phyloP scores from a whole-genome alignment of 768 basidiomycete species.

The Phylloporus arenicola region DNA sequence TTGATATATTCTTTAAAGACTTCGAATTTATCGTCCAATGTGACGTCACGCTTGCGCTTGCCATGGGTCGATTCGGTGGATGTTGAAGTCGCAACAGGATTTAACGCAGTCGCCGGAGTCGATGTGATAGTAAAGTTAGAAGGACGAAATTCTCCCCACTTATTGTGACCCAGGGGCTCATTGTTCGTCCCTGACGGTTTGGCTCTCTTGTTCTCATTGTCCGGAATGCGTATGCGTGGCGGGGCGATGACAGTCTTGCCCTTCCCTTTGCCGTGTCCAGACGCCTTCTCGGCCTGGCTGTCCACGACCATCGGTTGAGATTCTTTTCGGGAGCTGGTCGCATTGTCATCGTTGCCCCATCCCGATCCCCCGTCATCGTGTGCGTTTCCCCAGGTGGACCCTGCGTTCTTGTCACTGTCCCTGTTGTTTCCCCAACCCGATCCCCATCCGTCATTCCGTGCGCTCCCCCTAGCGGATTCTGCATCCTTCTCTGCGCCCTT shows the following conservation, averaged over 20 bases:
- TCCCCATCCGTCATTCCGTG: conserved; percentile 2
- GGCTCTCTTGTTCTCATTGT: conserved; percentile 7
- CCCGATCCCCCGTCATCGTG: conserved; percentile 1
- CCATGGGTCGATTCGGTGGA: conserved; percentile 13
- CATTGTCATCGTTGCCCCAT: conserved; percentile 1
- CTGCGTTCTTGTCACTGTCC: neutral
- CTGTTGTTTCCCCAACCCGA: conserved; percentile 2
- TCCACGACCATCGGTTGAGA: conserved; percentile 13
- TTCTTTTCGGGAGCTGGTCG: conserved; percentile 1
- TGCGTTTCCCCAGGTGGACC: neutral
- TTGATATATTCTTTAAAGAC: conserved; percentile 28
- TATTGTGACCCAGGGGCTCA: conserved; percentile 14
- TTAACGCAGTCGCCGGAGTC: conserved; percentile 7
- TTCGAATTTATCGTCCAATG: conserved; percentile 19
- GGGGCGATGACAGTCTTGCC: conserved; percentile 15
- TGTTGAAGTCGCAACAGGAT: conserved; percentile 11
- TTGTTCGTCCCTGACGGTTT: conserved; percentile 24
- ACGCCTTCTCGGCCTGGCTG: neutral
- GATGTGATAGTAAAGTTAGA: conserved; percentile 5
- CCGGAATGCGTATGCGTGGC: conserved; percentile 24
- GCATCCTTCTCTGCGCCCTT: neutral
- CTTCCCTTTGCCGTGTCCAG: conserved; percentile 6
- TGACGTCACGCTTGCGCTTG: conserved; percentile 25
- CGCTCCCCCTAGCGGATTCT: neutral
- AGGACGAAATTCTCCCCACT: conserved; percentile 9